These are phyloP conservation scores for Eremochloa ophiuroides DNA, from an alignment of 176 grass and related monocot genomes.

Conservation along the genomic window DNA sequence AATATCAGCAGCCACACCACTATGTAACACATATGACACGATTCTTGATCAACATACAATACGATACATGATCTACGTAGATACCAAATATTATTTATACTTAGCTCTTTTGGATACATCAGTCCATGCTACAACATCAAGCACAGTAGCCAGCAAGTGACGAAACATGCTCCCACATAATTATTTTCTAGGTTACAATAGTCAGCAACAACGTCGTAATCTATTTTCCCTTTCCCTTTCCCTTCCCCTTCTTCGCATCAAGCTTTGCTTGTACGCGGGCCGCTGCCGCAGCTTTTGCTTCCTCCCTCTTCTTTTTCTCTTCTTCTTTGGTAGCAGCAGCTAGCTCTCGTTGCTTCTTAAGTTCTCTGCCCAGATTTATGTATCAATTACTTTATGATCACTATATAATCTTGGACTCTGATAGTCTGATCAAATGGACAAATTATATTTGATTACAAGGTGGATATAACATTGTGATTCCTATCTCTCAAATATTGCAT, in stretches of 20 bases:
- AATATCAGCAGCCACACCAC: too few species aligned
- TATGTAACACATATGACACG: too few species aligned
- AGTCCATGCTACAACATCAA: background rate
- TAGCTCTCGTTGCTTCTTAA: slow-evolving; percentile 80
- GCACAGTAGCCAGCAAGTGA: slow-evolving; percentile 2
- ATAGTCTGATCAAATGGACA: background rate
- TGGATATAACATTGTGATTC: background rate
- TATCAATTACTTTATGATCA: background rate
- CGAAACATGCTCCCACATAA: background rate
- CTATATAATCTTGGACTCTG: background rate
- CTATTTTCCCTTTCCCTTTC: slow-evolving; percentile 79
- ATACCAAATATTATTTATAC: background rate
- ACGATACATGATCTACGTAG: background rate
- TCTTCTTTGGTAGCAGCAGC: slow-evolving; percentile 78
- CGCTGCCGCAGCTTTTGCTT: slow-evolving; percentile 76
- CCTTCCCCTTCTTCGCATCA: slow-evolving; percentile 86
- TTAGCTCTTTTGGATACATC: background rate
- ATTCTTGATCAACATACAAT: too few species aligned
- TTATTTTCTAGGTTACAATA: slow-evolving; percentile 46
- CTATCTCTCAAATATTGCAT: background rate
- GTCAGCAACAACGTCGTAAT: background rate
- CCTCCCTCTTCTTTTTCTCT: slow-evolving; percentile 94
- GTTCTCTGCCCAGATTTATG: slow-evolving; percentile 53
- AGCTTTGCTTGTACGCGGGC: slow-evolving; percentile 95
- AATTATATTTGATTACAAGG: background rate